Evolutionary conservation across 177 flowering plant genomes (phyloP).

Genomic region (Vitis hybrid): DNA sequence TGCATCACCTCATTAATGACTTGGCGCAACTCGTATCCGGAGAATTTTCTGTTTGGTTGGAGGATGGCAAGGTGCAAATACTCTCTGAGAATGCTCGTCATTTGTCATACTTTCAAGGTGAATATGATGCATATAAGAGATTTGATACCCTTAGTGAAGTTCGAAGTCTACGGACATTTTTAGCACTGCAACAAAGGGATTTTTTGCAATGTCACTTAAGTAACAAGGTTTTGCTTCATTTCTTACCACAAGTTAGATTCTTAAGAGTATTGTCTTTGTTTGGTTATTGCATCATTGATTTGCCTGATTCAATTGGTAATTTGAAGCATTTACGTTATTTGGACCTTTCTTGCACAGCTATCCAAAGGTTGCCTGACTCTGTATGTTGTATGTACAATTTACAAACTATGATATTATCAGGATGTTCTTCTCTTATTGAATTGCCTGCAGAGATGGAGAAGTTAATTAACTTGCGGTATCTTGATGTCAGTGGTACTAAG

Average conservation of each 20-base stretch:
- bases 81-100: background rate
- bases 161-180: background rate
- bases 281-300: background rate
- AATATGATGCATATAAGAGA: background rate
- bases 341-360: background rate
- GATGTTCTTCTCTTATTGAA: background rate
- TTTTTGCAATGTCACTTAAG: background rate
- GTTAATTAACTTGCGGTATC: background rate
- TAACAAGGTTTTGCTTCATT: background rate
- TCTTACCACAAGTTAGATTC: background rate
- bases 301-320: background rate
- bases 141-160: background rate
- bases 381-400: background rate
- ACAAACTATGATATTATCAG: background rate
- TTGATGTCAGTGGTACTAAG: background rate
- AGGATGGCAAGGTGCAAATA: background rate
- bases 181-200: background rate
- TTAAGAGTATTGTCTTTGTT: background rate
- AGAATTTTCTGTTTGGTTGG: no score
- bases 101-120: background rate
- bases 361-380: background rate
- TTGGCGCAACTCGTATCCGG: background rate
- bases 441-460: background rate
- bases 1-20: no score
- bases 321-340: background rate